Percentiles rank a stretch among this genome's conserved stretches.
Evolutionary conservation across 75 land plant species (phyloP).

Genomic region (Cunninghamia lanceolata): DNA sequence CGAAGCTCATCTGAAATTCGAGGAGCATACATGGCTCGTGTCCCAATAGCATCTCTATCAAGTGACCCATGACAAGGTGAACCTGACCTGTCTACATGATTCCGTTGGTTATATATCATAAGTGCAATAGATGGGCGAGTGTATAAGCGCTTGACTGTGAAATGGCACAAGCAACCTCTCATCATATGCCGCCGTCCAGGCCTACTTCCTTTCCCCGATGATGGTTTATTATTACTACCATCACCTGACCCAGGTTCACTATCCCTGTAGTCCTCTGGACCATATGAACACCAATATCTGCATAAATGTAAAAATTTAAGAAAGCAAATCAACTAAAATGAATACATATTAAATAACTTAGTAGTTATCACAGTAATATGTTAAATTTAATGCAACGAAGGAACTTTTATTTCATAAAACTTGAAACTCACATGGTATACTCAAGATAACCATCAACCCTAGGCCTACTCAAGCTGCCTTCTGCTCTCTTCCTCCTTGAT

Average conservation of each 20-base stretch:
- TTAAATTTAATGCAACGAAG: background rate
- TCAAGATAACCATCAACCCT: slow-evolving; percentile 49
- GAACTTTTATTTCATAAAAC: background rate
- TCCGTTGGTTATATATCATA: slow-evolving; percentile 47
- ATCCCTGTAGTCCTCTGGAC: slow-evolving; percentile 48
- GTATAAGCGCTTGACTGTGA: slow-evolving; percentile 49
- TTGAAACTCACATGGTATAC: slow-evolving; percentile 32
- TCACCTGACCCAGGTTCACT: slow-evolving; percentile 12
- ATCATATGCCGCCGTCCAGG: slow-evolving; percentile 42
- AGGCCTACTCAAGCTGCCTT: slow-evolving; percentile 35
- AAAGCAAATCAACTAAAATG: background rate
- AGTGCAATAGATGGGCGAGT: slow-evolving; percentile 46
- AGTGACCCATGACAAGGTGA: slow-evolving; percentile 43
- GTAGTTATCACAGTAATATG: background rate
- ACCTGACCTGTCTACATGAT: slow-evolving; percentile 38
- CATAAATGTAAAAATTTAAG: background rate
- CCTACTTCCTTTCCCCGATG: slow-evolving; percentile 38
- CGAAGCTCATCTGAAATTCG: slow-evolving; percentile 37
- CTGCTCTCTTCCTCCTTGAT: slow-evolving; percentile 40
- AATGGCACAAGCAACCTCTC: slow-evolving; percentile 57
- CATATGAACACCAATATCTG: slow-evolving; percentile 65
- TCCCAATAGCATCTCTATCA: slow-evolving; percentile 40
- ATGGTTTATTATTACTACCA: slow-evolving; percentile 18
- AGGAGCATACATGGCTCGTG: slow-evolving; percentile 45
- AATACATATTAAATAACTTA: background rate